Percentiles rank a stretch among this genome's conserved stretches.
phyloP scores from a whole-genome alignment of 371 early-diverging fungal species.

The Mortierella sp. region DNA sequence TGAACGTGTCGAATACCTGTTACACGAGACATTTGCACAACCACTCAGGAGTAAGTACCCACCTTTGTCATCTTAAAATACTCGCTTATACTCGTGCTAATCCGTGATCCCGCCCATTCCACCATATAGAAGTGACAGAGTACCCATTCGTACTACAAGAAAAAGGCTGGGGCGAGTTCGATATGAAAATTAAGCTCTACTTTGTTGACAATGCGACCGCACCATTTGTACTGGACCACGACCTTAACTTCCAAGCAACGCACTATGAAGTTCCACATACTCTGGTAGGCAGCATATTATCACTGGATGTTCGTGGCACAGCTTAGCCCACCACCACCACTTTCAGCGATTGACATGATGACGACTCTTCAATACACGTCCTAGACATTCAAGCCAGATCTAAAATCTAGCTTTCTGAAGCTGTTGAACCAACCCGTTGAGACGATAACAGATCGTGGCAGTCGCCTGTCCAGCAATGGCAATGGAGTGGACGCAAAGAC shows the following conservation, averaged over 20 bases:
- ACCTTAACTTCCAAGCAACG: constrained; percentile 70
- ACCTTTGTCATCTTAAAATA: neutral
- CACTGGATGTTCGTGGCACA: neutral
- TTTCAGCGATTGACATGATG: constrained; percentile 1
- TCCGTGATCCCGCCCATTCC: neutral
- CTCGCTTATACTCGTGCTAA: neutral
- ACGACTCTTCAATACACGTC: neutral
- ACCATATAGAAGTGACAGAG: constrained; percentile 65
- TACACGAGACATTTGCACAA: constrained; percentile 78
- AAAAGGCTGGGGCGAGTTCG: constrained; percentile 83
- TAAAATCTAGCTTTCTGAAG: constrained; percentile 45
- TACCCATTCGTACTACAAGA: constrained; percentile 75
- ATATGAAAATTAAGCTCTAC: constrained; percentile 71
- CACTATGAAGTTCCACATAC: constrained; percentile 64
- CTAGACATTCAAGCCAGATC: constrained; percentile 51
- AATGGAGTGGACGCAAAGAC: constrained; percentile 29
- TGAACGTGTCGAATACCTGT: constrained; percentile 77
- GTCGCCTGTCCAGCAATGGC: constrained; percentile 20
- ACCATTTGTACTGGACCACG: constrained; percentile 67
- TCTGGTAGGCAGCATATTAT: constrained; percentile 42
- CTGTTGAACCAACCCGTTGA: constrained; percentile 25
- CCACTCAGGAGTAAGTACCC: constrained; percentile 68
- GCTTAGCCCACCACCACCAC: neutral
- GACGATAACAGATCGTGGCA: constrained; percentile 18
- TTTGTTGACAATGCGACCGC: constrained; percentile 63